Evolutionary conservation across 176 grass and related monocot genomes (phyloP).

Genomic region (Zoysia pacifica): DNA sequence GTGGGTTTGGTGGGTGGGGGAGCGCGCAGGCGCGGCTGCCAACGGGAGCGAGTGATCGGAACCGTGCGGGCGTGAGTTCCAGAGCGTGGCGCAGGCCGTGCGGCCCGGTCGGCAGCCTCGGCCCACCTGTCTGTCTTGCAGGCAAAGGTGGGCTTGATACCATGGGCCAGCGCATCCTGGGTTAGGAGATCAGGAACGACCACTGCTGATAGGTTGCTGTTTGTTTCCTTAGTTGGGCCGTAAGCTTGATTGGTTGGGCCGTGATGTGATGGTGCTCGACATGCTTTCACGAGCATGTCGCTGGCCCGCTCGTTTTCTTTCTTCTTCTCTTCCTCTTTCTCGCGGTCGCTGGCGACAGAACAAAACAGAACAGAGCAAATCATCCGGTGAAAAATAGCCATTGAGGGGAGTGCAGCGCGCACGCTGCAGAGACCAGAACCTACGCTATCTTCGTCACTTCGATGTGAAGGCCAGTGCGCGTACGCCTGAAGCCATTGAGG

Average conservation of each 20-base stretch:
- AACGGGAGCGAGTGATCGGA: not conserved
- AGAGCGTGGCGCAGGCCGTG: too few relatives aligned
- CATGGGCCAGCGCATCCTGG: too few relatives aligned
- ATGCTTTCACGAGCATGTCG: not conserved
- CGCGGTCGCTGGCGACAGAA: not conserved
- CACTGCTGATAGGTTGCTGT: too few relatives aligned
- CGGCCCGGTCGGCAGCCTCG: too few relatives aligned
- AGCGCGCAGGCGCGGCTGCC: not conserved
- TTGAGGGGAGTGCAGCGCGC: too few relatives aligned
- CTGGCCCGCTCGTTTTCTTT: not conserved
- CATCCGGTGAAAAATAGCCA: too few relatives aligned
- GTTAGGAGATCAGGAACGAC: too few relatives aligned
- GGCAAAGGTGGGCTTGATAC: too few relatives aligned
- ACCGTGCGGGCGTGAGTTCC: too few relatives aligned
- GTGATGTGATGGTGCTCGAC: not conserved
- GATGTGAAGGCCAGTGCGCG: not conserved
- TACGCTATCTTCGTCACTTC: not conserved
- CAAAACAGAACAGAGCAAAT: too few relatives aligned
- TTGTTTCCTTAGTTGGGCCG: not conserved
- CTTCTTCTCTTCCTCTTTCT: not conserved
- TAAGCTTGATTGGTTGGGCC: not conserved
- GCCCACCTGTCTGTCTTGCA: too few relatives aligned
- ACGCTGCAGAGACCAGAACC: not conserved
- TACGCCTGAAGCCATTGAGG: not conserved
- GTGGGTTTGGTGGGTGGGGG: constrained; percentile 24